Evolutionary conservation across 306 rosid genomes (phyloP).

Genomic region (Abrus pulchellus): DNA sequence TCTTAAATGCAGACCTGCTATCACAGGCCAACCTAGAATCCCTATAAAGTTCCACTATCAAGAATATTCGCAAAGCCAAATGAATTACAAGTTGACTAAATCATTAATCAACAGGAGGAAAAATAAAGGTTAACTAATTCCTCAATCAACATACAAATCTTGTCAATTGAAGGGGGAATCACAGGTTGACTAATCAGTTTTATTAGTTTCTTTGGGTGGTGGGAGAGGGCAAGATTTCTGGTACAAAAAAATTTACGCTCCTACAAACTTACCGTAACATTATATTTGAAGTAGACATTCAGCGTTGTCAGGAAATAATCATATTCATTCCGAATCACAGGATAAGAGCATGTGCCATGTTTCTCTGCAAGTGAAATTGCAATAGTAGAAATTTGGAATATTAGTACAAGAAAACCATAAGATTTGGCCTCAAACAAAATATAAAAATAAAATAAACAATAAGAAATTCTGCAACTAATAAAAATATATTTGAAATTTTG

Average conservation of each 20-base stretch:
- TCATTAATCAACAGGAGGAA: constrained; percentile 25
- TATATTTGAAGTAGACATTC: constrained; percentile 84
- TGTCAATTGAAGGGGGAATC: constrained; percentile 8
- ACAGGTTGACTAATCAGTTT: background rate
- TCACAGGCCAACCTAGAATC: constrained; percentile 27
- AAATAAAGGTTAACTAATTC: background rate
- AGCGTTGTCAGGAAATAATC: constrained; percentile 72
- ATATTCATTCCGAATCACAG: constrained; percentile 81
- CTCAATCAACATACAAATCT: constrained; percentile 10
- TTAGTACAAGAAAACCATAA: constrained; percentile 32
- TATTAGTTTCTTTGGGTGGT: constrained; percentile 16
- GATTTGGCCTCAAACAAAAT: constrained; percentile 22
- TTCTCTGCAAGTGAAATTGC: constrained; percentile 73
- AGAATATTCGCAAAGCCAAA: constrained; percentile 23
- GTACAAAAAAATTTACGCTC: constrained; percentile 2
- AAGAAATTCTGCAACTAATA: constrained; percentile 2
- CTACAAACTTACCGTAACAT: constrained; percentile 82
- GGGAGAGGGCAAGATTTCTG: background rate
- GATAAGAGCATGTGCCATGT: constrained; percentile 91
- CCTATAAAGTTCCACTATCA: background rate
- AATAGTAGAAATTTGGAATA: constrained; percentile 40
- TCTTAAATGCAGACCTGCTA: background rate
- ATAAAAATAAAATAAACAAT: background rate
- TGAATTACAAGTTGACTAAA: background rate
- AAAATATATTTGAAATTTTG: constrained; percentile 27